Base-by-base conservation (phyloP, 2,329 filamentous ascomycete genomes). In the Fonsecaea pedrosoi region DNA sequence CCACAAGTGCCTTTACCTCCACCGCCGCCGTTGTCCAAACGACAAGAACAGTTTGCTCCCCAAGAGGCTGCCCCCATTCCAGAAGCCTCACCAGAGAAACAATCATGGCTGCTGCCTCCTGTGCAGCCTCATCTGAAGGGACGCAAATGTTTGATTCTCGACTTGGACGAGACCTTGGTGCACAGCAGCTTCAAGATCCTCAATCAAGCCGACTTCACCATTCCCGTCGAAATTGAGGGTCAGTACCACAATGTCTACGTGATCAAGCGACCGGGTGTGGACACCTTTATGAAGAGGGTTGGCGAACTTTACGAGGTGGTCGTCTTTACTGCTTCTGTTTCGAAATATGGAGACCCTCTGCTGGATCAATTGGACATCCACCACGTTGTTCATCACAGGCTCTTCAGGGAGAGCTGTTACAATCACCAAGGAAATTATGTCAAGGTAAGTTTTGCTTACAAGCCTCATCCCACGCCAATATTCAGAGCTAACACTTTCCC, bases 131-230 rank as follows among this genome's bases (percentile, higher is more conserved):
- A 92, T 73, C 88, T 95, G 74, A 89, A 90, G 78, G 92, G 93
- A 34, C 90, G 92, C 76, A 99, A 99, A 79, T 99, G 95, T 74
- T 82, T 99, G 48, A 94, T 99, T 18, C 85, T 99, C 54, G 95
- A 99, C 82, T 83, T 99, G 68, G 95, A 99, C 73, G 95, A 99
- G 79, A 99, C 95, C 1, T 82, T 99, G 60, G 95, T 99, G 30
- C 95, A 99, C 82, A 98, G 95, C 79, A 98, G 95, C 73, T 99
- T 99, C 82, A 99, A 99, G 94, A 95, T 98, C 73, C 85, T 99
- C 54, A 94, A 98, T 76, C 94, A 98, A 83, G 95, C 95, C 66
- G 95, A 99, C 80, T 98, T 99, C 77, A 99, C 95, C 5, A 98
- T 99, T 77, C 95, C 95, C 0, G 95, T 99, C 35, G 95, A 99